Percentiles rank a stretch among this genome's conserved stretches.
Conservation (phyloP, 164 flowering plant genomes). For the Stephania japonica region DNA sequence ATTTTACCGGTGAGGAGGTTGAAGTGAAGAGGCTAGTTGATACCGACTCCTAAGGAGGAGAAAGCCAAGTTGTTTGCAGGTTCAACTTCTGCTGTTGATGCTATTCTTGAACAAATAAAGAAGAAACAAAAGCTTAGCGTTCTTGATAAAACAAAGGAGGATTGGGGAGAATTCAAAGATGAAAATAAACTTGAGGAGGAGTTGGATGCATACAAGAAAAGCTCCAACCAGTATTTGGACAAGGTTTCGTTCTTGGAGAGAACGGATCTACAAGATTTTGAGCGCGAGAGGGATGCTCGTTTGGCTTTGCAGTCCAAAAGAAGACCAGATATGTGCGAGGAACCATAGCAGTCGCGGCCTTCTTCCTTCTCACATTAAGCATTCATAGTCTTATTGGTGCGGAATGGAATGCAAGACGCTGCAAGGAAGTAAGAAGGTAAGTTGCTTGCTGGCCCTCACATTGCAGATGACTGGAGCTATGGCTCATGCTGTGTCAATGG, state of each 20-base stretch:
- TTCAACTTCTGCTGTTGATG: constrained; percentile 77
- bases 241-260: constrained; percentile 81
- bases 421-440: not conserved
- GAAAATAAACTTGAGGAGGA: constrained; percentile 83
- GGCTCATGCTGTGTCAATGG: not conserved
- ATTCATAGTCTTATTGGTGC: not conserved
- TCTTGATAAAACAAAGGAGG: constrained; percentile 93
- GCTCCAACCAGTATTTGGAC: constrained; percentile 87
- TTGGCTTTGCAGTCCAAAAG: constrained; percentile 68
- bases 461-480: not conserved
- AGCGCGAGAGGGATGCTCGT: constrained; percentile 91
- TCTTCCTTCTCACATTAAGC: not conserved
- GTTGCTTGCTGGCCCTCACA: not conserved
- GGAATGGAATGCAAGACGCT: not conserved
- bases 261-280: constrained; percentile 77
- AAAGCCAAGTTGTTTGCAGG: constrained; percentile 41
- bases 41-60: constrained; percentile 72
- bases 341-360: constrained; percentile 18
- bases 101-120: constrained; percentile 86
- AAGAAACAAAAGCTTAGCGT: constrained; percentile 93
- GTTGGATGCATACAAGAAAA: constrained; percentile 91
- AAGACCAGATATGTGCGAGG: constrained; percentile 58
- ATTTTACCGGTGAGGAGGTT: constrained; percentile 86
- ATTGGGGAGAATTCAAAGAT: constrained; percentile 95
- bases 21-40: constrained; percentile 76